Evolutionary conservation across 1,284 basidiomycete genomes (phyloP).

Genomic region (Malassezia restricta): DNA sequence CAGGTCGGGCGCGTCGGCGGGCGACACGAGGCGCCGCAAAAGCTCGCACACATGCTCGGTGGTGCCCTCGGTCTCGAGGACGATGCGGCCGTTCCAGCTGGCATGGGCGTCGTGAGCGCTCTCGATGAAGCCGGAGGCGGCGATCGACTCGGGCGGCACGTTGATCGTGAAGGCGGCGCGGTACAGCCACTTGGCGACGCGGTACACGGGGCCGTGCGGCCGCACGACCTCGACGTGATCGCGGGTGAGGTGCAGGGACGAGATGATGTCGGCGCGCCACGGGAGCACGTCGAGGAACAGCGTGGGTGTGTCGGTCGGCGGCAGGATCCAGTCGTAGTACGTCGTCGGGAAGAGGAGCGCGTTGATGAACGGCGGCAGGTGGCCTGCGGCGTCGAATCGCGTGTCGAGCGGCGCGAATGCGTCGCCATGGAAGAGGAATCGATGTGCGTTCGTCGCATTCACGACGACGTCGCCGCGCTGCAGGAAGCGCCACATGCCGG

Average conservation of each 20-base stretch:
- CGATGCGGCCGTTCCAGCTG: conserved; percentile 29
- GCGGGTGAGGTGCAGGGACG: conserved; percentile 43
- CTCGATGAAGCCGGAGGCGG: conserved; percentile 8
- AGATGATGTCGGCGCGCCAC: conserved; percentile 41
- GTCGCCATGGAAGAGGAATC: conserved; percentile 46
- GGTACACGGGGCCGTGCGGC: conserved; percentile 43
- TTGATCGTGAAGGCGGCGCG: conserved; percentile 31
- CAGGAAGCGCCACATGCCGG: conserved; percentile 42
- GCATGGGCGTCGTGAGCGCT: conserved; percentile 10
- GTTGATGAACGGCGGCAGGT: conserved; percentile 47
- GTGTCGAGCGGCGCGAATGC: conserved; percentile 42
- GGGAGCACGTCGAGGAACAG: conserved; percentile 42
- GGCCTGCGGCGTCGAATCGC: conserved; percentile 44
- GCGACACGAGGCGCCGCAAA: conserved; percentile 23
- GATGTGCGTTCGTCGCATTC: conserved; percentile 45
- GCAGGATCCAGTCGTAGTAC: conserved; percentile 47
- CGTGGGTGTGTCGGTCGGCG: conserved; percentile 25
- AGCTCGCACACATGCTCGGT: conserved; percentile 37
- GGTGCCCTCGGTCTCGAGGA: conserved; percentile 41
- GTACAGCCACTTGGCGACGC: conserved; percentile 48
- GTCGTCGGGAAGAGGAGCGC: conserved; percentile 43
- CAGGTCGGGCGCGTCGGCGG: conserved; percentile 1
- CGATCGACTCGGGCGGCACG: conserved; percentile 22
- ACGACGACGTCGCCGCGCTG: conserved; percentile 46
- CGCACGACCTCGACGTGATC: conserved; percentile 45